These are phyloP conservation scores for Friedmanniomyces simplex DNA, from an alignment of 495 filamentous ascomycete genomes.

Conservation along the genomic window DNA sequence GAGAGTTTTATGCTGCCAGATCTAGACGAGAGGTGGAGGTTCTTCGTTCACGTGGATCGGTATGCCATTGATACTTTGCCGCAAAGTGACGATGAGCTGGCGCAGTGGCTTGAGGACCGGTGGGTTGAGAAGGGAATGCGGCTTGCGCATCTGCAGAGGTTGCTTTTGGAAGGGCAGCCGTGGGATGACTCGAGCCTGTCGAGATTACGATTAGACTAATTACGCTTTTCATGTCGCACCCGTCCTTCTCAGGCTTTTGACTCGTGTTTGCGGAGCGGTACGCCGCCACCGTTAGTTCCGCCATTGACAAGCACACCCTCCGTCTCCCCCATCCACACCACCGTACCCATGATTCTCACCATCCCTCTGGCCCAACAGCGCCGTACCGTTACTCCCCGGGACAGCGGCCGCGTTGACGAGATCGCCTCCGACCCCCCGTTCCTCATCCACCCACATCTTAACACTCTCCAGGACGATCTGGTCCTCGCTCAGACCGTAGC, in stretches of 20 bases:
- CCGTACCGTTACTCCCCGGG: constrained; percentile 33
- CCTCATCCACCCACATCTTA: constrained; percentile 47
- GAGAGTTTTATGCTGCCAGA: constrained; percentile 35
- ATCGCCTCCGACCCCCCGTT: constrained; percentile 48
- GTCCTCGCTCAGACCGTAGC: constrained; percentile 50
- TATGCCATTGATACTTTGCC: constrained; percentile 39
- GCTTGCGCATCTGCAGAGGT: constrained; percentile 30
- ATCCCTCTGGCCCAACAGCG: not conserved
- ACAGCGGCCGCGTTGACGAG: constrained; percentile 49
- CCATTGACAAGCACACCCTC: constrained; percentile 10
- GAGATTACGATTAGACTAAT: not conserved
- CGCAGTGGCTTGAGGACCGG: constrained; percentile 43
- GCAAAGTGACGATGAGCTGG: constrained; percentile 34
- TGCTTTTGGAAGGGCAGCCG: constrained; percentile 7
- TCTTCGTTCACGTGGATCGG: constrained; percentile 43
- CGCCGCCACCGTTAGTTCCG: too few relatives aligned
- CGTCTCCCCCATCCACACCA: constrained; percentile 7
- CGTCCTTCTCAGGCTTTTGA: too few relatives aligned
- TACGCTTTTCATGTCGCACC: too few relatives aligned
- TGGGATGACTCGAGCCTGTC: constrained; percentile 5
- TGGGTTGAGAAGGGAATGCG: constrained; percentile 46
- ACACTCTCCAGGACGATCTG: constrained; percentile 42
- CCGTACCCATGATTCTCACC: not conserved
- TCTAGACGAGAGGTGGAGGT: constrained; percentile 34
- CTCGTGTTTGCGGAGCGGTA: too few relatives aligned